Conservation (phyloP, 2,329 filamentous ascomycete genomes). For the Lachnellula suecica region DNA sequence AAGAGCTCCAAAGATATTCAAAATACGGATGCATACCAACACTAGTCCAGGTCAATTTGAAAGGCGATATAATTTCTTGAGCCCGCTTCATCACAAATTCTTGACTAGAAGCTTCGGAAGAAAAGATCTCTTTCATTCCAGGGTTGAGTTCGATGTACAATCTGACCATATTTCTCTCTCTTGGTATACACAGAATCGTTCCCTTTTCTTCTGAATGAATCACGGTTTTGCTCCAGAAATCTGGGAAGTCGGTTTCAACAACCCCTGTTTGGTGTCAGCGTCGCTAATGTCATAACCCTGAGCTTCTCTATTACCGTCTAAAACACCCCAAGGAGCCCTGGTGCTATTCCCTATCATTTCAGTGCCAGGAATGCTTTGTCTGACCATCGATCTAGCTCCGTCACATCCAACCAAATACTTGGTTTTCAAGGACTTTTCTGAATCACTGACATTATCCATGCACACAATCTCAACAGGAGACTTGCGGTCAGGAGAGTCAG, state of each 20-base stretch:
- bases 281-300: conserved; percentile 34
- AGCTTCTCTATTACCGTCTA: conserved; percentile 46
- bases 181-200: conserved; percentile 61
- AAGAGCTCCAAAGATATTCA: conserved; percentile 36
- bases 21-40: conserved; percentile 56
- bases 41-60: conserved; percentile 63
- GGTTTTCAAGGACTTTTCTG: conserved; percentile 39
- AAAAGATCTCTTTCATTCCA: conserved; percentile 42
- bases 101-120: conserved; percentile 45
- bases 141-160: conserved; percentile 62
- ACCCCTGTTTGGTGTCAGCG: conserved; percentile 41
- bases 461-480: conserved; percentile 39
- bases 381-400: conserved; percentile 51
- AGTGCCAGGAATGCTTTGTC: conserved; percentile 50
- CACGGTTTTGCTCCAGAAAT: conserved; percentile 58
- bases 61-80: conserved; percentile 58
- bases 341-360: conserved; percentile 58
- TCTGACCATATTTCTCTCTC: conserved; percentile 57
- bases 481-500: conserved; percentile 26
- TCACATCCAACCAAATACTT: conserved; percentile 67
- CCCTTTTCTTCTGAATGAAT: conserved; percentile 53
- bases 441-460: conserved; percentile 53
- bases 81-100: conserved; percentile 71
- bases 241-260: conserved; percentile 48
- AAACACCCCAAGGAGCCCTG: conserved; percentile 58